These are phyloP conservation scores for Dictyostelium capitatum DNA, from an alignment of 78 protist species.

Conservation along the genomic window DNA sequence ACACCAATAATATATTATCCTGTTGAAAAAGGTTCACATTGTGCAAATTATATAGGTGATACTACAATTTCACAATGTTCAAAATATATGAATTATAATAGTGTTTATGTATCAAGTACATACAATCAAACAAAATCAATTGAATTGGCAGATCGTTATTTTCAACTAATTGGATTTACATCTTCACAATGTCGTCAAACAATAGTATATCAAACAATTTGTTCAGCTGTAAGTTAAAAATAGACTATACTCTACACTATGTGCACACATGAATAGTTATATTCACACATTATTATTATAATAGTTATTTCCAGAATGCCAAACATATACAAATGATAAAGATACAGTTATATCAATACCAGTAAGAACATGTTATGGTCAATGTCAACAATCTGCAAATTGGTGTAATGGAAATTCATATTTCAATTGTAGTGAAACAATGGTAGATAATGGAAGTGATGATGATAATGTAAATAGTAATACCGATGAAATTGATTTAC, in stretches of 20 bases:
- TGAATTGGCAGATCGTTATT: neutral
- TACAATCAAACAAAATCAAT: neutral
- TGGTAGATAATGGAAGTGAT: neutral
- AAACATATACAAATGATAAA: neutral
- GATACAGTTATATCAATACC: neutral
- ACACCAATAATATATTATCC: neutral
- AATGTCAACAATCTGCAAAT: neutral
- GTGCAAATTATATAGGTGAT: neutral
- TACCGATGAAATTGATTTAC: neutral
- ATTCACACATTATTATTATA: neutral
- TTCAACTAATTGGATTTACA: neutral
- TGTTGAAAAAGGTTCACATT: neutral
- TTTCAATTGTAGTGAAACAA: neutral
- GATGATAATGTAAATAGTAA: no score
- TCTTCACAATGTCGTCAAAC: neutral
- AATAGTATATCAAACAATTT: neutral
- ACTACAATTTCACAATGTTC: neutral
- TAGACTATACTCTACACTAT: no score
- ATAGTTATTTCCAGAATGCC: conserved; percentile 12
- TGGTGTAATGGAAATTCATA: neutral
- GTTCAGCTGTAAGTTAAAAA: neutral
- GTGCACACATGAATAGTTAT: no score
- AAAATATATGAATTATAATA: neutral
- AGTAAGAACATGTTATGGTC: neutral
- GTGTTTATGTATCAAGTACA: neutral